These are phyloP conservation scores for Actinomortierella wolfii DNA, from an alignment of 371 early-diverging fungal genomes.

Conservation along the genomic window DNA sequence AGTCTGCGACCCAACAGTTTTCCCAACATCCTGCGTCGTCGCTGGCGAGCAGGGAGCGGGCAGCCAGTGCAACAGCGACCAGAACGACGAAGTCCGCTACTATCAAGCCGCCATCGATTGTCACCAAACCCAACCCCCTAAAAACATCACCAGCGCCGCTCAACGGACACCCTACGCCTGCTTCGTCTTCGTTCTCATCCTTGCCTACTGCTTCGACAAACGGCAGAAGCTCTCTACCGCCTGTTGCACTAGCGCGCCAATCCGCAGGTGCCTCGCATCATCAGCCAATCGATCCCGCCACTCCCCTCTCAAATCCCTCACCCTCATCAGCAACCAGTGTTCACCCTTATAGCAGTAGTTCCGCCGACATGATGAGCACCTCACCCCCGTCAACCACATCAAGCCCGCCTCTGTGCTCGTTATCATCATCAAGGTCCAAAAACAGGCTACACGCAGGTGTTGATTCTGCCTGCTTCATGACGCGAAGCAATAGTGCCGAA, in stretches of 20 bases:
- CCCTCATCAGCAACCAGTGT: neutral
- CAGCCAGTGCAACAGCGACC: too few relatives aligned
- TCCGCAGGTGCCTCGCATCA: too few relatives aligned
- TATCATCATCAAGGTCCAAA: constrained; percentile 5
- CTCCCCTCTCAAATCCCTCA: neutral
- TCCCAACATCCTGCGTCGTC: too few relatives aligned
- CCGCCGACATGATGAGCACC: neutral
- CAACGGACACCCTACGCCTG: too few relatives aligned
- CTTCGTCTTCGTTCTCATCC: too few relatives aligned
- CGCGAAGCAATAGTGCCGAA: constrained; percentile 19
- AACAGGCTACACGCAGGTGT: constrained; percentile 20
- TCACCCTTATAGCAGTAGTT: constrained; percentile 1
- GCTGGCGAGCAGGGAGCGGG: too few relatives aligned
- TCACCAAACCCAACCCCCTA: constrained; percentile 22
- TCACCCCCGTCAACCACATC: neutral
- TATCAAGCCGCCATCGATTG: constrained; percentile 40
- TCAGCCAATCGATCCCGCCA: neutral
- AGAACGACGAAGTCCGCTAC: constrained; percentile 12
- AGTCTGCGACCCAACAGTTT: too few relatives aligned
- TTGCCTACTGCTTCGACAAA: too few relatives aligned
- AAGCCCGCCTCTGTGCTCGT: neutral
- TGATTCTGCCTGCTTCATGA: constrained; percentile 38
- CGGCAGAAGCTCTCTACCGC: too few relatives aligned
- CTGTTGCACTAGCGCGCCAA: too few relatives aligned
- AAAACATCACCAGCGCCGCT: too few relatives aligned